Evolutionary conservation across 495 filamentous ascomycete species (phyloP).

Genomic region (Talaromyces proteolyticus): DNA sequence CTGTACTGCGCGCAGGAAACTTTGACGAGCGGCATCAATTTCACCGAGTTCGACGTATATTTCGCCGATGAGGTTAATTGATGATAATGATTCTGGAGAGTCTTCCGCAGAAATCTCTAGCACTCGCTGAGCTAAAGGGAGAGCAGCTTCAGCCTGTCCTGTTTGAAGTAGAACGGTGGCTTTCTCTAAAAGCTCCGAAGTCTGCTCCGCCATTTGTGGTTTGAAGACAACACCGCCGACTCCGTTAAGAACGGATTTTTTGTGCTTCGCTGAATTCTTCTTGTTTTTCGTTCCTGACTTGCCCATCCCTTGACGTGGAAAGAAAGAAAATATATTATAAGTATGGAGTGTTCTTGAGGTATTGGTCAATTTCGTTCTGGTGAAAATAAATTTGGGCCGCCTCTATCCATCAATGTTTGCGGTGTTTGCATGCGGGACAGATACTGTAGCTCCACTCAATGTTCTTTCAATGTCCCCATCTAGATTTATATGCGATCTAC

Average conservation of each 20-base stretch:
- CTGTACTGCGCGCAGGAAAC: slow-evolving; percentile 63
- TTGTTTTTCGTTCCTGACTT: slow-evolving; percentile 41
- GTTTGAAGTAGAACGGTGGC: slow-evolving; percentile 66
- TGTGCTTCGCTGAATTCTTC: slow-evolving; percentile 34
- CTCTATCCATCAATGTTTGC: slow-evolving; percentile 35
- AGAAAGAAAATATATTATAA: background rate
- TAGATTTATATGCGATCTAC: background rate
- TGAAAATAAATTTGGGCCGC: slow-evolving; percentile 24
- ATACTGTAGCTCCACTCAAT: slow-evolving; percentile 2
- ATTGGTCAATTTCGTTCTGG: slow-evolving; percentile 9
- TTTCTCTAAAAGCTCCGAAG: slow-evolving; percentile 55
- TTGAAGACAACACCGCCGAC: slow-evolving; percentile 35
- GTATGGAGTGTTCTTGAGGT: background rate
- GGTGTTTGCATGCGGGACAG: slow-evolving; percentile 43
- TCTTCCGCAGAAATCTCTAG: slow-evolving; percentile 40
- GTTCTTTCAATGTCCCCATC: background rate
- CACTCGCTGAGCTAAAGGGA: slow-evolving; percentile 57
- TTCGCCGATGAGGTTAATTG: slow-evolving; percentile 75
- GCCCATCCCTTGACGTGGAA: slow-evolving; percentile 27
- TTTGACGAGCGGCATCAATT: slow-evolving; percentile 58
- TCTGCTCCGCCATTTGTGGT: slow-evolving; percentile 39
- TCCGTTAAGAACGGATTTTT: slow-evolving; percentile 42
- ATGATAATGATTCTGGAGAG: slow-evolving; percentile 45
- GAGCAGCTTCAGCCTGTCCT: slow-evolving; percentile 62
- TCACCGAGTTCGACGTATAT: slow-evolving; percentile 83